Base-by-base conservation (phyloP, 768 basidiomycete species). In the Kwoniella sp. region DNA sequence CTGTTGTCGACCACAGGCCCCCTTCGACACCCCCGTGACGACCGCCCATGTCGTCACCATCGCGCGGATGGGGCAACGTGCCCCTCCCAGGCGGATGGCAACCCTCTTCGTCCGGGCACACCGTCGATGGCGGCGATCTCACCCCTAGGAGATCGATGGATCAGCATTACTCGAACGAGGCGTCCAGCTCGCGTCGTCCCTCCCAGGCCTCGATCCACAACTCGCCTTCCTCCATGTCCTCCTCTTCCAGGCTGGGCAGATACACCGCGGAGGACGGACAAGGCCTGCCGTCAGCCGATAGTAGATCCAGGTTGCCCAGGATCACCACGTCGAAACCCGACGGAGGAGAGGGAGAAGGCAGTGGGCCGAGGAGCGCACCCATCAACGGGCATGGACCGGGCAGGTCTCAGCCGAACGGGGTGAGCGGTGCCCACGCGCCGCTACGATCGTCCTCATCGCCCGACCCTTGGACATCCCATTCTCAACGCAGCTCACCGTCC, bases 381-480 rank as follows among this genome's bases (percentile, higher is more conserved):
- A 37, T 50, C n/a, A 37, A 22, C 28, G 53, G 58, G 10, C 34
- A 28, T n/a, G 28, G 29, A 40, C 59, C 63, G 3, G 29, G 55
- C 10, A 38, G 36, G 42, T 52, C 44, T n/a, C 48, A 44, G 25
- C 23, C 53, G 3, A 54, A 46, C 27, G 50, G 43, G 9, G 27
- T 33, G 11, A 57, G 45, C 20, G 55, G 39, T 14, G 26, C 23
- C 7, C 33, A 31, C 8, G 37, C 39, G 23, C 65, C 65, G 1
- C 26, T 62, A 17, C 50, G 65, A 39, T 67, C 66, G 11, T 58
- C 55, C 7, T 60, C 66, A 1, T 60, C 60, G 3, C 66, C 66
- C 1, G 66, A 68, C 33, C 63, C 66, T 20, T 50, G 61, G 49
- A 57, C 48, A 11, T 39, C 48, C 36, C 48, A 37, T 29, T 50